Conservation (phyloP, 371 early-diverging fungal genomes). For the Homolaphlyctis polyrhiza region DNA sequence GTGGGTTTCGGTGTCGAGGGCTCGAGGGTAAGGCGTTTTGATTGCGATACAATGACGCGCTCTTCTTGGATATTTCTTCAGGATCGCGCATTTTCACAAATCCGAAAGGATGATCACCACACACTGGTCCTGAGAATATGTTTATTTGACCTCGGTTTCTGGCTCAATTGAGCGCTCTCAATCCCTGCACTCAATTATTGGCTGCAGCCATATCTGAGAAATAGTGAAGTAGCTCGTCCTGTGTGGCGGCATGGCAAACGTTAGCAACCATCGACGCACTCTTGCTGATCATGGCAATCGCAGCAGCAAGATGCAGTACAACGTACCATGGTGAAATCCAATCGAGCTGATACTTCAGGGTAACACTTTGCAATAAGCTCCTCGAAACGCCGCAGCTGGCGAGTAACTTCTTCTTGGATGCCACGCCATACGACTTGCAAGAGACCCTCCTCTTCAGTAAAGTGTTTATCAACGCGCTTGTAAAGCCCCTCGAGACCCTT, state of each 20-base stretch:
- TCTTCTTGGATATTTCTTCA: no score
- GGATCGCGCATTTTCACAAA: no score
- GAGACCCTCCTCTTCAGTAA: slow-evolving; percentile 72
- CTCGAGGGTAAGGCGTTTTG: no score
- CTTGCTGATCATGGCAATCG: not conserved
- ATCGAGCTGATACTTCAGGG: slow-evolving; percentile 70
- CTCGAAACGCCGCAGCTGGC: slow-evolving; percentile 75
- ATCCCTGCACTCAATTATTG: slow-evolving; percentile 26
- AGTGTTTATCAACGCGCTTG: slow-evolving; percentile 91
- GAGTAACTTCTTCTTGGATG: slow-evolving; percentile 82
- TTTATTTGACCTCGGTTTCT: no score
- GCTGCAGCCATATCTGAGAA: slow-evolving; percentile 38
- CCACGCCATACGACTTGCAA: slow-evolving; percentile 88
- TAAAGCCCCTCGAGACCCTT: slow-evolving; percentile 77
- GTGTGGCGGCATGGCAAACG: not conserved
- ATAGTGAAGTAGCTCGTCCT: slow-evolving; percentile 64
- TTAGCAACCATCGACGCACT: not conserved
- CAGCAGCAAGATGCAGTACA: not conserved
- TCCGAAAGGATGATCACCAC: no score
- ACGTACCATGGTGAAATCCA: slow-evolving; percentile 75
- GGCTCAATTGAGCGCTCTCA: no score
- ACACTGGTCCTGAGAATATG: no score
- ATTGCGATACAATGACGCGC: no score
- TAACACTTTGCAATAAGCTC: slow-evolving; percentile 77
- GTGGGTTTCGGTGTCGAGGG: no score